Evolutionary conservation across 768 basidiomycete genomes (phyloP), one percentile per base, ranked within the genome.

Genomic region (Pulveroboletus sp.): DNA sequence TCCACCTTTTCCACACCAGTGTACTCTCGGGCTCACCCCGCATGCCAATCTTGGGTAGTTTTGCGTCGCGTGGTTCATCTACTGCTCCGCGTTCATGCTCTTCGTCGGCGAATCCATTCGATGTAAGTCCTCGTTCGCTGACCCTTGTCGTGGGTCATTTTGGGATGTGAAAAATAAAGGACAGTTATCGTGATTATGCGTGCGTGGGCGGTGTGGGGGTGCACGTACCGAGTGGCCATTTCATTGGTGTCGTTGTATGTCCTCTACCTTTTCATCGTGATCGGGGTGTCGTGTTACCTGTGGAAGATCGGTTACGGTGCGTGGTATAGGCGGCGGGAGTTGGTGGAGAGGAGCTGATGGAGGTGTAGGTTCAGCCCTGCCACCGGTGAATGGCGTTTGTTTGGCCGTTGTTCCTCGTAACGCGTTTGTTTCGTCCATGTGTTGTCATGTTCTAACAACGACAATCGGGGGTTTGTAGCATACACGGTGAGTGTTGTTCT

Each of bases 201-300:
- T 5, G 59, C 53, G 31, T 56, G 59, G 57, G 57, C 54, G 6
- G 46, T 50, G 19, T 60, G 57, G 54, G 58, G 57, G 2, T 59
- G 57, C 33, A 41, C 27, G 9, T 40, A 45, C 17, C 45, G 46
- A 16, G 31, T n/a, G 13, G 40, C 47, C 1, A 10, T 46, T n/a
- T 35, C 16, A 14, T 29, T 60, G n/a, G 32, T 59, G 2, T 7
- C 21, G 13, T 12, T 49, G n/a, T 60, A 56, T 24, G 21, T 42
- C 0, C 1, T 44, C 24, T 59, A 60, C 40, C 6, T 53, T 10
- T 0, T 49, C 13, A 10, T 40, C 13, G 12, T 58, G 20, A 21
- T 59, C 14, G 50, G 32, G 11, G 16, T 47, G 20, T 13, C 51
- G 7, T 37, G 12, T 32, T 56, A 56, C 24, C 17, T 46, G 24